A percentile compares a stretch with the other conserved stretches of the same genome.
Conservation (phyloP, 495 filamentous ascomycete species). For the Podospora fimiseda region DNA sequence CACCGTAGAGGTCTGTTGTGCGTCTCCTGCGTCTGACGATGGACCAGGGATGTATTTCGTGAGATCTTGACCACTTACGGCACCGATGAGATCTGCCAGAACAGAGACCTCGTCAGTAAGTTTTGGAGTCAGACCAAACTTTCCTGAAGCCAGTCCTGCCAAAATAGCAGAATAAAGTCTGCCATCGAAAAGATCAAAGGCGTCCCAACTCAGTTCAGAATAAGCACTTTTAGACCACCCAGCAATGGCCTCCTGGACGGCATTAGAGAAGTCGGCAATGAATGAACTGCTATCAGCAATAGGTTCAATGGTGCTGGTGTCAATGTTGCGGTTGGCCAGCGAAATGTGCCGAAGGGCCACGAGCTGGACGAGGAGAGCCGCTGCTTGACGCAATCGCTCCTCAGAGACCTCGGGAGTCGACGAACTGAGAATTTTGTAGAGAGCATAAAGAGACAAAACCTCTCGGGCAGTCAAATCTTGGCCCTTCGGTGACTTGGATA, state of each 20-base stretch:
- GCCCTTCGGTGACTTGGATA: background rate
- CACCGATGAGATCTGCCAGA: background rate
- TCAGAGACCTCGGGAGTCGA: background rate
- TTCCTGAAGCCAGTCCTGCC: background rate
- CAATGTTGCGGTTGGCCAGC: conserved; percentile 21
- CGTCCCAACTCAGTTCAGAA: conserved; percentile 34
- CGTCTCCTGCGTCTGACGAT: background rate
- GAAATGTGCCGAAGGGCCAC: conserved; percentile 21
- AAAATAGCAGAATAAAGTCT: background rate
- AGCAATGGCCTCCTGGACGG: conserved; percentile 3
- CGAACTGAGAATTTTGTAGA: conserved; percentile 7
- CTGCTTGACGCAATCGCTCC: conserved; percentile 3
- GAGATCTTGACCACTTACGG: background rate
- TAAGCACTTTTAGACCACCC: conserved; percentile 8
- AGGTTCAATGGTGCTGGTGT: background rate
- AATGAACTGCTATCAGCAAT: background rate
- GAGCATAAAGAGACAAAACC: conserved; percentile 10
- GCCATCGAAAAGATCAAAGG: conserved; percentile 62
- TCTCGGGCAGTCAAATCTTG: conserved; percentile 13
- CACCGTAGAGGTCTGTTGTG: background rate
- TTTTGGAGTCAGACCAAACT: background rate
- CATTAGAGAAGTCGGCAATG: background rate
- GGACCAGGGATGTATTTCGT: background rate
- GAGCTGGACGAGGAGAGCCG: conserved; percentile 27
- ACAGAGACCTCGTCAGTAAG: background rate